phyloP scores from a whole-genome alignment of 208 protist genomes.

The Crithidia acanthocephali region DNA sequence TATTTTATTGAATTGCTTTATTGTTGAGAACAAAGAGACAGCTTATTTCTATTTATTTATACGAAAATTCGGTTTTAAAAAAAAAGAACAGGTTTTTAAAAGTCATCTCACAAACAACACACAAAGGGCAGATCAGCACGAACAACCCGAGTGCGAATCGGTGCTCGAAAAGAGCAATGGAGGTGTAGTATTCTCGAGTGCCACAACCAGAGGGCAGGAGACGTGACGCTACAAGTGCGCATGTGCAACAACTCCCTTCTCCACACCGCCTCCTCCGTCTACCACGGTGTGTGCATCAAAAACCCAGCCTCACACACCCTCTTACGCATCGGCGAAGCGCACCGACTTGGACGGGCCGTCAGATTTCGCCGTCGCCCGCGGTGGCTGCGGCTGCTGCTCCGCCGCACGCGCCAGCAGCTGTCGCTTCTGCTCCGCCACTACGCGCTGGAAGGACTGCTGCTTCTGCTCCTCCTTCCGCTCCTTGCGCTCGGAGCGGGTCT shows the following conservation, averaged over 20 bases:
- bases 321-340: conserved; percentile 49
- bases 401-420: conserved; percentile 68
- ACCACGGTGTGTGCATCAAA: background rate
- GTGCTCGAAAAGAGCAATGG: no score
- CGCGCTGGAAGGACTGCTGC: conserved; percentile 64
- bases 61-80: background rate
- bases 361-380: conserved; percentile 8
- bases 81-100: background rate
- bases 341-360: conserved; percentile 50
- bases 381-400: conserved; percentile 32
- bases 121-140: background rate
- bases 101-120: background rate
- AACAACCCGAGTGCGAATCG: no score
- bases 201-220: no score
- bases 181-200: no score
- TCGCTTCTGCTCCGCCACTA: conserved; percentile 84
- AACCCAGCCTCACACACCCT: no score
- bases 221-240: no score
- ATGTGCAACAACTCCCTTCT: no score
- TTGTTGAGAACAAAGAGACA: background rate
- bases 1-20: no score
- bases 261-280: background rate
- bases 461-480: conserved; percentile 48
- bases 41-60: background rate
- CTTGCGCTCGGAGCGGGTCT: conserved; percentile 43